Base-by-base conservation (phyloP, 768 basidiomycete genomes). In the Solioccasus polychromus region DNA sequence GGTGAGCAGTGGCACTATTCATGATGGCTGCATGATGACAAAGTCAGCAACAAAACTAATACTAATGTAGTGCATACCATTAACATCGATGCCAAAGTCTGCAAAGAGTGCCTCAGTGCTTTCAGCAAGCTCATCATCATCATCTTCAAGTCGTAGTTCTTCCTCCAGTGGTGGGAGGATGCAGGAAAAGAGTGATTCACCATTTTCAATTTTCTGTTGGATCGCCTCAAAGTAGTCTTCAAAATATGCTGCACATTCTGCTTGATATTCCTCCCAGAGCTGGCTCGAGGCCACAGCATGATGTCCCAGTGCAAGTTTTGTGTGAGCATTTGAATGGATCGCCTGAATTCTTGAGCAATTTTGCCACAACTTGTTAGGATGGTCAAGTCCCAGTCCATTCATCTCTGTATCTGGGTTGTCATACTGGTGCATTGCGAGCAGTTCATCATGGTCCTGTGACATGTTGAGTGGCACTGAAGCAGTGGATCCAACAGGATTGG, bases 171-270 rank as follows among this genome's bases (percentile, higher is more conserved):
- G 41, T 29, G 36, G 50, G 0, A 57, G 23, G 1, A 47, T 12
- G 19, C 20, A 18, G 2, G 43, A 29, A 19, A 51, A 48, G 1
- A 52, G 5, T 0, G 22, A 10, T 46, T 57, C 38, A 2, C 46
- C 47, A 0, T 22, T 26, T 3, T 49, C 32, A 1, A 47, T 35
- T 17, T 6, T 45, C 4, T 4, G 15, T 12, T 54, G 35, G 2
- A 56, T 50, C 36, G 47, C 48, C 0, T 45, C 46, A 11, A 53
- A 55, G 42, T 50, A 55, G 37, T 55, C 43, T 0, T 47, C 34
- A 3, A 39, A 2, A 23, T 12, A 14, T 14, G 41, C 3, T 1
- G 24, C 34, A 37, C 14, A 12, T 32, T 50, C 37, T 0, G 30
- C 42, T 14, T 55, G 42, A 15, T 53, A 53, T 1, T 44, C 44